These are phyloP conservation scores for Botrytis porri DNA, from an alignment of 2,329 filamentous ascomycete genomes.

Conservation along the genomic window DNA sequence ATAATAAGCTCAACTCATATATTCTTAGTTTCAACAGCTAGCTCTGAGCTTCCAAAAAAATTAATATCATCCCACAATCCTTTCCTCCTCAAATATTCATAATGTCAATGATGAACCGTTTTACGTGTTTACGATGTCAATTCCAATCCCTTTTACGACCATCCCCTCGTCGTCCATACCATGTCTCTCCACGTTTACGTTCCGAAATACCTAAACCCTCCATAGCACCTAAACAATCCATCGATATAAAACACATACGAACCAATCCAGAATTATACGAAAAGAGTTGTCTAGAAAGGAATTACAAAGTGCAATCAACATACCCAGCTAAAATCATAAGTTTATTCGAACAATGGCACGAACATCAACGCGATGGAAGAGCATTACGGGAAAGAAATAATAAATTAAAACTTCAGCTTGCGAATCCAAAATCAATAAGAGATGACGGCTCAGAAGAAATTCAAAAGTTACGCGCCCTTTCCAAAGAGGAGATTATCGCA, in stretches of 20 bases:
- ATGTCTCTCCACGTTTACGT: constrained; percentile 10
- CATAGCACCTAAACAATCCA: constrained; percentile 71
- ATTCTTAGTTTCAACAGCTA: not conserved
- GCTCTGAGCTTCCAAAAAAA: constrained; percentile 5
- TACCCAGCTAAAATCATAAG: constrained; percentile 55
- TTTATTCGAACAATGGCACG: constrained; percentile 57
- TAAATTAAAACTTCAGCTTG: constrained; percentile 55
- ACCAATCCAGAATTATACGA: constrained; percentile 77
- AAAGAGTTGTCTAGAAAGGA: constrained; percentile 79
- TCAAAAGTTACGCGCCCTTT: constrained; percentile 31
- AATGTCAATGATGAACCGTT: constrained; percentile 14
- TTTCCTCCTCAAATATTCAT: not conserved
- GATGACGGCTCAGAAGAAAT: constrained; percentile 39
- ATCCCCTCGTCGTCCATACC: constrained; percentile 10
- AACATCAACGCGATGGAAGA: constrained; percentile 58
- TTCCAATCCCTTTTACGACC: not conserved
- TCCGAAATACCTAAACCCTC: constrained; percentile 39
- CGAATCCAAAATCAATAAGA: constrained; percentile 48
- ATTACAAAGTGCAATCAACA: constrained; percentile 61
- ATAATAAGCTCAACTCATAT: not conserved
- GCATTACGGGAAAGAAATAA: constrained; percentile 65
- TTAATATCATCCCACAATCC: constrained; percentile 5
- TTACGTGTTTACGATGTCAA: constrained; percentile 16
- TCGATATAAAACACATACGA: constrained; percentile 89
- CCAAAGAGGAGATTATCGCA: constrained; percentile 54